A percentile compares a stretch with the other conserved stretches of the same genome.
Conservation (phyloP, 2,329 filamentous ascomycete species). For the Pestalotiopsis sp. region DNA sequence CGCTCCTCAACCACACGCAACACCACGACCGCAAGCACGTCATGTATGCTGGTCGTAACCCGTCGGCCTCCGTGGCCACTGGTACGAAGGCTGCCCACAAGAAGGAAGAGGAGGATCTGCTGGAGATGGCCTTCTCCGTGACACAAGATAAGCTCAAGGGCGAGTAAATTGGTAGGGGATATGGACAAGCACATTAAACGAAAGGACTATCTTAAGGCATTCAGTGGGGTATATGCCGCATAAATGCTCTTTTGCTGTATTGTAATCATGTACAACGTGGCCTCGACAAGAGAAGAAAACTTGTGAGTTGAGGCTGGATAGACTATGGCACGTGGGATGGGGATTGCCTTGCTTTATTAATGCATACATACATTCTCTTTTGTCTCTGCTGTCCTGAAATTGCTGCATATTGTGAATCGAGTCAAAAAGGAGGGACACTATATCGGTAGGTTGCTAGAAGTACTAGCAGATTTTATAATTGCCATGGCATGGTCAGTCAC, state of each 20-base stretch:
- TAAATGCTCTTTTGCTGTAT: conserved; percentile 22
- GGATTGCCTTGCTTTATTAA: conserved; percentile 19
- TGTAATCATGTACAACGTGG: conserved; percentile 31
- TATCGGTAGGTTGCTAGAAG: too few species aligned
- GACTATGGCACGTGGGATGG: conserved; percentile 20
- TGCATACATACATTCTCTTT: conserved; percentile 21
- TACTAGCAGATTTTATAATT: too few species aligned
- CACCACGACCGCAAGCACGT: conserved; percentile 93
- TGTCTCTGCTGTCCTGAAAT: background rate
- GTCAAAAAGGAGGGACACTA: too few species aligned
- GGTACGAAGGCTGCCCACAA: conserved; percentile 84
- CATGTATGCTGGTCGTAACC: conserved; percentile 93
- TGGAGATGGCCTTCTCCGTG: conserved; percentile 64
- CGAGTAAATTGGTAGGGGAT: conserved; percentile 43
- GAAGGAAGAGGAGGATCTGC: conserved; percentile 89
- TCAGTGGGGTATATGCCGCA: conserved; percentile 17
- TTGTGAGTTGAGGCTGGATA: conserved; percentile 25
- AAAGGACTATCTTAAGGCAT: conserved; percentile 15
- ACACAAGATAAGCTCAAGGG: conserved; percentile 71
- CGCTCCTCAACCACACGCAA: conserved; percentile 87
- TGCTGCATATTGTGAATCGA: background rate
- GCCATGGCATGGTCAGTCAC: too few species aligned
- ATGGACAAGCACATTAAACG: background rate
- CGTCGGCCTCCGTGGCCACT: conserved; percentile 90
- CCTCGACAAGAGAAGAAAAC: conserved; percentile 19